Percentiles rank a stretch among this genome's conserved stretches.
These are phyloP conservation scores for Agaricales sp. DNA, from an alignment of 1,284 basidiomycete genomes.

Conservation along the genomic window DNA sequence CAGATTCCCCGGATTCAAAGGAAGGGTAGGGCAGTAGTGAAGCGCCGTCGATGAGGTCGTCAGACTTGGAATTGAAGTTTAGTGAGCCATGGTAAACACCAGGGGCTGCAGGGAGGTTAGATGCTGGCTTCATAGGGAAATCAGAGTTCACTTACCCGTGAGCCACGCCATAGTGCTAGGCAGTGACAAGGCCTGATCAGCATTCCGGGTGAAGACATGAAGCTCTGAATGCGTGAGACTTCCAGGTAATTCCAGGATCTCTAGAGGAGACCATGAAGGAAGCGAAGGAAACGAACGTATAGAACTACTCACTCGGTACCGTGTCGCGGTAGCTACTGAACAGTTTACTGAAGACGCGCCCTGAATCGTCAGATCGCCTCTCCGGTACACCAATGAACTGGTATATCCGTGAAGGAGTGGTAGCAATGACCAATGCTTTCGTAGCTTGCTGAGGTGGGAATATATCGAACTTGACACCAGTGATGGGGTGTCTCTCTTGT, in stretches of 20 bases:
- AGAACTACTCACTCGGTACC: constrained; percentile 59
- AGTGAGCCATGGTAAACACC: constrained; percentile 79
- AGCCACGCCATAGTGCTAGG: constrained; percentile 80
- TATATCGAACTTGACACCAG: constrained; percentile 75
- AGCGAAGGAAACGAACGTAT: constrained; percentile 1
- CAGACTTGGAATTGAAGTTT: constrained; percentile 56
- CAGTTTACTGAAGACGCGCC: constrained; percentile 65
- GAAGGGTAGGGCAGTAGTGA: constrained; percentile 58
- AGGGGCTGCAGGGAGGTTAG: constrained; percentile 36
- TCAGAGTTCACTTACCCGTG: constrained; percentile 46
- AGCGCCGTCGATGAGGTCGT: constrained; percentile 73
- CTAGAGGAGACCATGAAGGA: constrained; percentile 29
- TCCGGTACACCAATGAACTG: constrained; percentile 76
- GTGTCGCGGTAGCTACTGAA: constrained; percentile 68
- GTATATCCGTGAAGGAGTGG: constrained; percentile 85
- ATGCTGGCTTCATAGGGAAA: too few species aligned
- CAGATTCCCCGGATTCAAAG: constrained; percentile 18
- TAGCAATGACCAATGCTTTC: constrained; percentile 65
- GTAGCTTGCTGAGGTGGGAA: constrained; percentile 54
- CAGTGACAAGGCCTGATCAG: constrained; percentile 56
- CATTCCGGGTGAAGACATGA: constrained; percentile 63
- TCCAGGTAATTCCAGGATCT: constrained; percentile 81
- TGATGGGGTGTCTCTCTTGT: constrained; percentile 70
- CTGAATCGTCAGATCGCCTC: constrained; percentile 59
- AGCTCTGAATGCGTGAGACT: constrained; percentile 66